Conservation (phyloP, 768 basidiomycete genomes). For the Phanerochaete carnosa region DNA sequence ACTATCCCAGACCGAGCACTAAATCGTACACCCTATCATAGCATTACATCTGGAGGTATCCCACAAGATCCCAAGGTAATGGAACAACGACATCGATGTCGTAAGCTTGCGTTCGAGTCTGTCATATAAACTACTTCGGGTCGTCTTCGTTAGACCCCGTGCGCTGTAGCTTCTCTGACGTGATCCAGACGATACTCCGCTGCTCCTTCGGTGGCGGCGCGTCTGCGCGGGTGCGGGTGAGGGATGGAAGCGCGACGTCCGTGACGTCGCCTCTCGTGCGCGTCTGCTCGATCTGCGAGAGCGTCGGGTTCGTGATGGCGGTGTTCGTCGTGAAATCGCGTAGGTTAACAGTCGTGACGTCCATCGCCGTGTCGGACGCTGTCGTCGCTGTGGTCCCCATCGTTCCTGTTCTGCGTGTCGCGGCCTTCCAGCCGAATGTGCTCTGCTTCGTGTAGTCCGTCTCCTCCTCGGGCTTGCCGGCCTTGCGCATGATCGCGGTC, state of each 20-base stretch:
- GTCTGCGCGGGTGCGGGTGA: not conserved
- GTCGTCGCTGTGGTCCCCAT: not conserved
- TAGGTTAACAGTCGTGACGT: constrained; percentile 11
- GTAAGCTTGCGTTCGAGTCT: too few species aligned
- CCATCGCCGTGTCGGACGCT: constrained; percentile 2
- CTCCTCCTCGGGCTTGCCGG: not conserved
- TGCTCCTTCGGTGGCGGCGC: not conserved
- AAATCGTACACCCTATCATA: not conserved
- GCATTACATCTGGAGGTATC: not conserved
- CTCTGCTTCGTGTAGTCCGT: constrained; percentile 15
- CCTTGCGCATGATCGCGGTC: constrained; percentile 8
- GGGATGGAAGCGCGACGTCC: not conserved
- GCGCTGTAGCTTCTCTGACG: constrained; percentile 2
- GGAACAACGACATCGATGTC: too few species aligned
- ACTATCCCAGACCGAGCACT: not conserved
- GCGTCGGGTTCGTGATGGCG: constrained; percentile 6
- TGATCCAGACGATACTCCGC: constrained; percentile 8
- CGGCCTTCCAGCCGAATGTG: constrained; percentile 18
- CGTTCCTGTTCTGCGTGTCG: constrained; percentile 8
- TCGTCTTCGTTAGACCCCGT: not conserved
- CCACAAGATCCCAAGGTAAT: not conserved
- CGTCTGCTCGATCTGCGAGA: constrained; percentile 9
- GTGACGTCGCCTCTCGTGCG: not conserved
- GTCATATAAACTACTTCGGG: not conserved
- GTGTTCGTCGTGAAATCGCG: constrained; percentile 7